Evolutionary conservation across 352 stramenopile genomes (phyloP).

Genomic region (Globisporangium orthogonon): DNA sequence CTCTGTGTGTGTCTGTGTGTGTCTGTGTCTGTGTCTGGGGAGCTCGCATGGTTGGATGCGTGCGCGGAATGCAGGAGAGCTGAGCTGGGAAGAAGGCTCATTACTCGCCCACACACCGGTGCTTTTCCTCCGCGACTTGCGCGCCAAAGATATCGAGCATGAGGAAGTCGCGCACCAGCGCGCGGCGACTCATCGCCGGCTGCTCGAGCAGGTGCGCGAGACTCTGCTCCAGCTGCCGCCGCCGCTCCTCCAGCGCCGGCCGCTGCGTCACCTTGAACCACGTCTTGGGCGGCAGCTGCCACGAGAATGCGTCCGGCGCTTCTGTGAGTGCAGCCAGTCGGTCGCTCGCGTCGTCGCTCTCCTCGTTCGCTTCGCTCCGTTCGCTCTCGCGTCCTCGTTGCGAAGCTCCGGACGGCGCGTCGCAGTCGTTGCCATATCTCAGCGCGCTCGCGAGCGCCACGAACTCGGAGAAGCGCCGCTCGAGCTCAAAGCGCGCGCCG

Average conservation of each 20-base stretch:
- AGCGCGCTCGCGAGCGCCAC: conserved; percentile 44
- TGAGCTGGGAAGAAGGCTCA: background rate
- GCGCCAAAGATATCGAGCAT: conserved; percentile 76
- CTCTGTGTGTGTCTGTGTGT: background rate
- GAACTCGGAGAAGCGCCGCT: conserved; percentile 79
- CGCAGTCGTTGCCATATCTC: conserved; percentile 6
- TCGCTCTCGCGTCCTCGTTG: conserved; percentile 1
- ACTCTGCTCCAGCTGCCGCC: conserved; percentile 42
- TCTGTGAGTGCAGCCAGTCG: conserved; percentile 2
- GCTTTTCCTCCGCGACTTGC: conserved; percentile 61
- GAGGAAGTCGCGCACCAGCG: conserved; percentile 66
- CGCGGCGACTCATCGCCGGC: conserved; percentile 35
- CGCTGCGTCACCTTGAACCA: conserved; percentile 71
- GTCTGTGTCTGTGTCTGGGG: too few species aligned
- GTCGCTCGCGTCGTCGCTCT: background rate
- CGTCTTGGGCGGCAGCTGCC: conserved; percentile 71
- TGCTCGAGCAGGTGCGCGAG: conserved; percentile 39
- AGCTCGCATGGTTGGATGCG: too few species aligned
- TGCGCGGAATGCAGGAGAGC: background rate
- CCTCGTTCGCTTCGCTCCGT: background rate
- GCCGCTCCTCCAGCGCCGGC: conserved; percentile 53
- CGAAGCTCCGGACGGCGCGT: background rate
- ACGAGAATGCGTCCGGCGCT: conserved; percentile 23
- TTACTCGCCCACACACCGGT: conserved; percentile 14
- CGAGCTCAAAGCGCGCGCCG: conserved; percentile 44